A percentile compares a stretch with the other conserved stretches of the same genome.
Conservation (phyloP, 805 yeast genomes). For the Pichia occidentalis region DNA sequence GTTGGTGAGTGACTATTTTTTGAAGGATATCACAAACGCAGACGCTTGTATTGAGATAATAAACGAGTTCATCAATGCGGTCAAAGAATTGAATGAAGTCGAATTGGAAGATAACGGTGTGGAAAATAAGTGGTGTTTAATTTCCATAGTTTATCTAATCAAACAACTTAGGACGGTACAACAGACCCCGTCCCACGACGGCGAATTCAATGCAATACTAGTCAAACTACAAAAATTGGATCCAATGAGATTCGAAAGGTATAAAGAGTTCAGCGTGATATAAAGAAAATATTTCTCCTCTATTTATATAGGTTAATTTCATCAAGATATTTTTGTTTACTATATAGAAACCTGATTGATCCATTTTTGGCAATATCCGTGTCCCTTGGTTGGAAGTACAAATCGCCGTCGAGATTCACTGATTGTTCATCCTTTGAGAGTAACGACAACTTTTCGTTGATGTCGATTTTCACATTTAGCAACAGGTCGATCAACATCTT, state of each 20-base stretch:
- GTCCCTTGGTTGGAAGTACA: conserved; percentile 27
- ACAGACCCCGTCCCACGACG: conserved; percentile 8
- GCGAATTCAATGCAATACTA: conserved; percentile 27
- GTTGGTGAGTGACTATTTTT: conserved; percentile 48
- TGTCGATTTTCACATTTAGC: conserved; percentile 28
- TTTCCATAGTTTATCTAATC: conserved; percentile 44
- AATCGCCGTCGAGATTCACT: conserved; percentile 17
- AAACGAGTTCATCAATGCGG: conserved; percentile 37
- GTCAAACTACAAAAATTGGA: conserved; percentile 46
- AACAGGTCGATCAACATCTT: conserved; percentile 24
- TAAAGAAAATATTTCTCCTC: too few relatives aligned
- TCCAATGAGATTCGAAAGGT: conserved; percentile 59
- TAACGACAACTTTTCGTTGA: conserved; percentile 12
- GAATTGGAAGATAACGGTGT: conserved; percentile 62
- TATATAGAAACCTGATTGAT: conserved; percentile 29
- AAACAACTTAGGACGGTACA: conserved; percentile 24
- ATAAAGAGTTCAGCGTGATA: conserved; percentile 31
- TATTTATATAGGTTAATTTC: conserved; percentile 20
- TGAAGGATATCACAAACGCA: conserved; percentile 27
- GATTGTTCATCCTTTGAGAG: not conserved
- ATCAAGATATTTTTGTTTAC: conserved; percentile 22
- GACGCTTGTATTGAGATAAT: conserved; percentile 35
- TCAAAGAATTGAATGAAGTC: conserved; percentile 60
- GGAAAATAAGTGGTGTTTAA: conserved; percentile 74
- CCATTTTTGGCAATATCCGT: conserved; percentile 28